These are phyloP conservation scores for Macrolepiota albuminosa DNA, from an alignment of 768 basidiomycete genomes.

Conservation along the genomic window DNA sequence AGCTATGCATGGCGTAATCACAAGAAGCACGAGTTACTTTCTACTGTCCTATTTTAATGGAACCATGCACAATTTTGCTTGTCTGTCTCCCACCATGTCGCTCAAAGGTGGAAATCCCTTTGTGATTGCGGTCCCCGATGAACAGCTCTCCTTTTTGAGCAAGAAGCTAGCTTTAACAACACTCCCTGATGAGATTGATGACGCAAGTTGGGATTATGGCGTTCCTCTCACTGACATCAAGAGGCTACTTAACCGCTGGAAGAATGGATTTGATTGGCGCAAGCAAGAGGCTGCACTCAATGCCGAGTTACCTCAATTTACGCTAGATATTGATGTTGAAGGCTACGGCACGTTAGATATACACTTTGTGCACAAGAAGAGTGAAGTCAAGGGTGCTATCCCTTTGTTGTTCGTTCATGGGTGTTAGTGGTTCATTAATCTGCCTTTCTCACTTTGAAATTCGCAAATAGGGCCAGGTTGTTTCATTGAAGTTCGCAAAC, in stretches of 20 bases:
- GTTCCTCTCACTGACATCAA: slow-evolving; percentile 43
- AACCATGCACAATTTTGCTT: not conserved
- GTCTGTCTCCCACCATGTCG: slow-evolving; percentile 5
- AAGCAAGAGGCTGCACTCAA: slow-evolving; percentile 49
- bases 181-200: slow-evolving; percentile 55
- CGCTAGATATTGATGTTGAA: slow-evolving; percentile 43
- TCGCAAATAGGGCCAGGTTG: slow-evolving; percentile 53
- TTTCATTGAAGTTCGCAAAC: slow-evolving; percentile 53
- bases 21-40: too few relatives aligned
- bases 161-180: slow-evolving; percentile 42
- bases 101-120: slow-evolving; percentile 28
- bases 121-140: slow-evolving; percentile 42
- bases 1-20: too few relatives aligned
- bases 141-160: slow-evolving; percentile 32
- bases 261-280: slow-evolving; percentile 51
- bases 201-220: slow-evolving; percentile 45
- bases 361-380: slow-evolving; percentile 58
- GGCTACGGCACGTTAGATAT: slow-evolving; percentile 39
- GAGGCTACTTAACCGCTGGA: slow-evolving; percentile 44
- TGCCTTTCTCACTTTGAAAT: not conserved
- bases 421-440: slow-evolving; percentile 26
- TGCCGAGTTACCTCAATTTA: slow-evolving; percentile 51
- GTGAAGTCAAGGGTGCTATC: slow-evolving; percentile 38
- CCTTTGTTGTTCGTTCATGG: slow-evolving; percentile 45
- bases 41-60: not conserved